Evolutionary conservation across 2,329 filamentous ascomycete species (phyloP), one percentile per base, ranked within the genome.

Genomic region (Talaromyces sp.): DNA sequence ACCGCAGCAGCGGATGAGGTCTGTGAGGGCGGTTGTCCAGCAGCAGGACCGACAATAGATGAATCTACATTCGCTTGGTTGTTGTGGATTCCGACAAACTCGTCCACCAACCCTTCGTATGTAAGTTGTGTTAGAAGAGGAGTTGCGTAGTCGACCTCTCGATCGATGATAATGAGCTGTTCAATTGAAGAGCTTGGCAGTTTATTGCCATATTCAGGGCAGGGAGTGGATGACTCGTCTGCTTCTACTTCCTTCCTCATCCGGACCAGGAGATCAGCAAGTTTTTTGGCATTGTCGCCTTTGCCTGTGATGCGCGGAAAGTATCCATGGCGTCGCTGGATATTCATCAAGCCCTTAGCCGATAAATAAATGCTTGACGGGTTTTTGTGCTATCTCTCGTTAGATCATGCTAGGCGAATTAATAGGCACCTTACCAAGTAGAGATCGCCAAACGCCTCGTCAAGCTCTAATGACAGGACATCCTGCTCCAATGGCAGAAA

Each of bases 281-380:
- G 85, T 55, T 87, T 87, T 71, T 93, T 92, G 38, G 92, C 93
- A 73, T 96, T 92, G 67, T 99, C 92, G 21, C 94, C 94, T 76
- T 99, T 97, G 29, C 94, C 94, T 53, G 95, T 88, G 61, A 99
- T 94, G 14, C 93, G 86, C 27, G 94, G 95, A 66, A 99, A 97
- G 12, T 99, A 84, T 2, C 94, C 95, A 76, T 97, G 88, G 67
- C 89, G 88, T 71, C 91, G 88, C 73, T 99, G 94, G 63, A 99
- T 86, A 35, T 88, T 87, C 94, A 99, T 99, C 65, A 99, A 81
- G 24, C 94, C 93, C 74, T 89, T 91, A 57, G 94, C 92, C 64
- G 96, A 83, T 38, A 96, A 82, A 69, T 93, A 96, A 26, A 92
- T 87, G n/a, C 91, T 88, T 0, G 91, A 96, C 11, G 92, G 90